Conservation (phyloP, 805 yeast genomes). For the Candida easanensis region DNA sequence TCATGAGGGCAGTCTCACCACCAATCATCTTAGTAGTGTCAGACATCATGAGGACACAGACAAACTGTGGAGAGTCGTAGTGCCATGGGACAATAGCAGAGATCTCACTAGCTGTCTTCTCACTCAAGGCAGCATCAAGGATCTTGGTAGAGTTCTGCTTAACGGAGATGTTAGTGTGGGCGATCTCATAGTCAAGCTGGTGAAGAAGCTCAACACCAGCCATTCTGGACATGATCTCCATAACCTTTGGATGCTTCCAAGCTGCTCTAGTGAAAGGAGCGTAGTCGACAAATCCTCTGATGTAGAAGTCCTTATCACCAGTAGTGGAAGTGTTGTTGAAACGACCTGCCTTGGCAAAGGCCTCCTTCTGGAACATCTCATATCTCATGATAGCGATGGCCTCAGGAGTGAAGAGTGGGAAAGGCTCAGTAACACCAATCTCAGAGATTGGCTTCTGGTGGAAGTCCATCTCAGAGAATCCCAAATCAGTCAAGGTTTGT, state of each 20-base stretch:
- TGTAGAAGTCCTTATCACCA: conserved; percentile 43
- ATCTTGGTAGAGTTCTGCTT: conserved; percentile 25
- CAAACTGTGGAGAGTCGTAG: conserved; percentile 60
- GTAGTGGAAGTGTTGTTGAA: conserved; percentile 41
- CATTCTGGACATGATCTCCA: conserved; percentile 52
- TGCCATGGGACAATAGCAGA: conserved; percentile 66
- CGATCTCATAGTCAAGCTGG: conserved; percentile 49
- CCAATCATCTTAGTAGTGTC: conserved; percentile 59
- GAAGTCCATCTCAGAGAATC: conserved; percentile 28
- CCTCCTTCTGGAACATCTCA: conserved; percentile 47
- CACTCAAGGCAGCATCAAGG: conserved; percentile 2
- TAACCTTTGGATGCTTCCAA: conserved; percentile 57
- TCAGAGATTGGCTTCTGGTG: conserved; percentile 47
- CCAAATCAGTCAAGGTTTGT: conserved; percentile 48
- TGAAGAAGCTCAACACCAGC: conserved; percentile 36
- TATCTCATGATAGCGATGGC: conserved; percentile 57
- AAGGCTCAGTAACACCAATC: conserved; percentile 57
- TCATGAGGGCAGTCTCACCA: conserved; percentile 55
- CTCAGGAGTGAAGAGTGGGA: conserved; percentile 59
- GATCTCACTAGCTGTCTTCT: conserved; percentile 25
- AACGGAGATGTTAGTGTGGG: conserved; percentile 49
- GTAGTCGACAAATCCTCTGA: conserved; percentile 48
- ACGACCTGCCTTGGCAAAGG: conserved; percentile 44
- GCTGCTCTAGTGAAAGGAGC: conserved; percentile 54
- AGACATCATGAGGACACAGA: conserved; percentile 60